Conservation (phyloP, 1,284 basidiomycete species). For the Bondarzewia mesenterica region DNA sequence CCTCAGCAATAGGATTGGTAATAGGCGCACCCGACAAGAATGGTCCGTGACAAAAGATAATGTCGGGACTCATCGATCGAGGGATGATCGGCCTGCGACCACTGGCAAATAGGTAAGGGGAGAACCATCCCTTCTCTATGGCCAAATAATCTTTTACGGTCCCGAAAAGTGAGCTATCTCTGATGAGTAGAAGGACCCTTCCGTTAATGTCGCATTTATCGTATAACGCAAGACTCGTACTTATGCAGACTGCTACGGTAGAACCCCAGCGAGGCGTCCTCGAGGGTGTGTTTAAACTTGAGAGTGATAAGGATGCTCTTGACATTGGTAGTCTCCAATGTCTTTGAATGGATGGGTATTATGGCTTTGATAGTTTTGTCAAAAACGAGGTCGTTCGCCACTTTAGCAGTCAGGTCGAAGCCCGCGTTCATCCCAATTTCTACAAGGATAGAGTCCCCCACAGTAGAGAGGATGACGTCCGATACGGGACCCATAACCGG, state of each 20-base stretch:
- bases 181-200: conserved; percentile 14
- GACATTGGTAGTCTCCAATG: conserved; percentile 49
- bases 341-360: conserved; percentile 42
- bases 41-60: conserved; percentile 60
- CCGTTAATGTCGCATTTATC: not conserved
- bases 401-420: conserved; percentile 41
- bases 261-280: conserved; percentile 54
- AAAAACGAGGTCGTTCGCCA: conserved; percentile 47
- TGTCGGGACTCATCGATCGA: conserved; percentile 53
- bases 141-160: conserved; percentile 59
- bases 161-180: conserved; percentile 47
- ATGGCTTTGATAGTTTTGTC: conserved; percentile 39
- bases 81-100: conserved; percentile 50
- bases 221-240: conserved; percentile 26
- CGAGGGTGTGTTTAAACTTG: conserved; percentile 49
- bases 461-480: conserved; percentile 38
- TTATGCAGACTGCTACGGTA: conserved; percentile 51
- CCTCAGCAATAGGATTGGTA: not conserved
- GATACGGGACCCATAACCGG: conserved; percentile 48
- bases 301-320: conserved; percentile 53
- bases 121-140: conserved; percentile 61
- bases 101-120: conserved; percentile 58
- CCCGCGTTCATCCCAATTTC: conserved; percentile 47
- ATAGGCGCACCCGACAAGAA: conserved; percentile 39
- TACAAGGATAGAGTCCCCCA: conserved; percentile 50